These are phyloP conservation scores for Triticum monococcum DNA, from an alignment of 176 grass and related monocot genomes.

Conservation along the genomic window DNA sequence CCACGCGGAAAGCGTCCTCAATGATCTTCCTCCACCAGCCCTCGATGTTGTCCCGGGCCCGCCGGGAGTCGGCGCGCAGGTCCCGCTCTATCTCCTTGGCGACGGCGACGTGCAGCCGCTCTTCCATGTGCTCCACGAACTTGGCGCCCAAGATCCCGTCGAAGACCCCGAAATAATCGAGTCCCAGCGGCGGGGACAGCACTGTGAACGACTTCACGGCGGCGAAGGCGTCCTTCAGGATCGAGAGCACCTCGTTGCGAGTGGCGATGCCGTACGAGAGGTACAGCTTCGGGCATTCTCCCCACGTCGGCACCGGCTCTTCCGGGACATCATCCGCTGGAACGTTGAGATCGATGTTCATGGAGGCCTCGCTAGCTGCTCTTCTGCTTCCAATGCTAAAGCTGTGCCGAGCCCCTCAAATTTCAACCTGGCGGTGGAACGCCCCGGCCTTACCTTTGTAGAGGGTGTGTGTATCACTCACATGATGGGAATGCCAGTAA, in stretches of 20 bases:
- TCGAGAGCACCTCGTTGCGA: neutral
- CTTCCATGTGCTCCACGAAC: neutral
- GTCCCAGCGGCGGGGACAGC: neutral
- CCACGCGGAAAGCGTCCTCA: neutral
- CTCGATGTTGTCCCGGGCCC: neutral
- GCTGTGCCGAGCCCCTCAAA: too few species aligned
- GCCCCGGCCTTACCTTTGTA: neutral
- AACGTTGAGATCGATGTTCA: neutral
- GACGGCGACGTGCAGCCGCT: neutral
- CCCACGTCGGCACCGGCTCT: neutral
- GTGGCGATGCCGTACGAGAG: constrained; percentile 5
- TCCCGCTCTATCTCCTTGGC: neutral
- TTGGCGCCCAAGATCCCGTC: neutral
- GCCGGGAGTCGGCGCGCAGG: neutral
- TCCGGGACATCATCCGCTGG: neutral
- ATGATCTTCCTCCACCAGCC: neutral
- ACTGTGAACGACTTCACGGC: neutral
- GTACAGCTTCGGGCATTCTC: neutral
- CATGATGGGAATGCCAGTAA: too few species aligned
- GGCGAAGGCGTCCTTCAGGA: neutral
- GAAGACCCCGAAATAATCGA: neutral
- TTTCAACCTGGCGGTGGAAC: neutral
- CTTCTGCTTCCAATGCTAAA: neutral
- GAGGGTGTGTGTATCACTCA: neutral
- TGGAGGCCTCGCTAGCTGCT: neutral